Evolutionary conservation across 2,329 filamentous ascomycete genomes (phyloP).

Genomic region (Epicoccum nigrum): DNA sequence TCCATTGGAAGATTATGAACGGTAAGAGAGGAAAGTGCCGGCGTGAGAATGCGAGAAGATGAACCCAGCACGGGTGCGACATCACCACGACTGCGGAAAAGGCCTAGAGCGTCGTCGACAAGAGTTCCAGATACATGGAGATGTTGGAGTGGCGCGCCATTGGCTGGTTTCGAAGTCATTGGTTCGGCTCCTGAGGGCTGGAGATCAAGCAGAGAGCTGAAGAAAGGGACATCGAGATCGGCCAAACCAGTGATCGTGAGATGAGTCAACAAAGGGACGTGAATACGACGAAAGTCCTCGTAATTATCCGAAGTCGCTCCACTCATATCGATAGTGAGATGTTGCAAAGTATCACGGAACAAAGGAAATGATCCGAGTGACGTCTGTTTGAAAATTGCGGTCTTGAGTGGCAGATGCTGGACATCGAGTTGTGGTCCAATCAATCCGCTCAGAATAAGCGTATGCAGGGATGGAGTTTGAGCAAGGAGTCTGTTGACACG

Average conservation of each 20-base stretch:
- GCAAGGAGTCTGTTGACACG: not conserved
- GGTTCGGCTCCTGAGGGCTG: not conserved
- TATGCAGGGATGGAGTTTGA: not conserved
- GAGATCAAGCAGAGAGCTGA: slow-evolving; percentile 1
- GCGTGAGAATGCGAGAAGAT: slow-evolving; percentile 34
- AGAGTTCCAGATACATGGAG: slow-evolving; percentile 14
- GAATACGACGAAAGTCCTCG: too few relatives aligned
- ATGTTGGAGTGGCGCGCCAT: slow-evolving; percentile 7
- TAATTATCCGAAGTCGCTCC: not conserved
- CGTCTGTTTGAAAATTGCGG: slow-evolving; percentile 20
- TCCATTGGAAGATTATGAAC: slow-evolving; percentile 24
- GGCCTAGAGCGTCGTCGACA: not conserved
- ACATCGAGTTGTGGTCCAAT: not conserved
- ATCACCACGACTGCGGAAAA: slow-evolving; percentile 15
- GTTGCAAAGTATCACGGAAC: slow-evolving; percentile 27
- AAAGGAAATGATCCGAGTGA: slow-evolving; percentile 1
- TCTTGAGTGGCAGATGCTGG: slow-evolving; percentile 3
- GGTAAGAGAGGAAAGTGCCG: slow-evolving; percentile 21
- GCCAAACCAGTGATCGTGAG: slow-evolving; percentile 24
- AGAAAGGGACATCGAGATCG: slow-evolving; percentile 23
- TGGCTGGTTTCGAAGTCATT: too few relatives aligned
- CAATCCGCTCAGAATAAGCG: slow-evolving; percentile 13
- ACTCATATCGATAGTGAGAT: slow-evolving; percentile 15
- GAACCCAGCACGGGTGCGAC: not conserved
- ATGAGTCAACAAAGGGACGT: slow-evolving; percentile 25